Conservation (phyloP, 495 filamentous ascomycete genomes). For the Glonium stellatum region DNA sequence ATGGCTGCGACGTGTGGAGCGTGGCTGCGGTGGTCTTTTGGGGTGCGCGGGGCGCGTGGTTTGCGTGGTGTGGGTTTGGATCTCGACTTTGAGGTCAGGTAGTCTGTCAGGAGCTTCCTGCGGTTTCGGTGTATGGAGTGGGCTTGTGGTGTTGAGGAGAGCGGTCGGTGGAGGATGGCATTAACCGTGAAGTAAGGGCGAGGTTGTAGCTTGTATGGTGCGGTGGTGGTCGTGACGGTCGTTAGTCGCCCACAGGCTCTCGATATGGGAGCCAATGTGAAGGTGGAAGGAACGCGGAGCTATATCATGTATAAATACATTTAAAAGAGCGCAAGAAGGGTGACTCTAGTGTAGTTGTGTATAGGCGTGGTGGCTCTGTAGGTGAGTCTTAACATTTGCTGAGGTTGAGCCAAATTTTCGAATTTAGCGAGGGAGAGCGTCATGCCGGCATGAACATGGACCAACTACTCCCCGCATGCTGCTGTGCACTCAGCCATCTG, state of each 20-base stretch:
- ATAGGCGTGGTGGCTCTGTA: not conserved
- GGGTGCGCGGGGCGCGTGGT: no score
- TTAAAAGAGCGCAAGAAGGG: not conserved
- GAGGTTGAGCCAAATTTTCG: not conserved
- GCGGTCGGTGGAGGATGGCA: not conserved
- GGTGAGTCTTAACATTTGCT: no score
- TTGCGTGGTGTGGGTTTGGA: no score
- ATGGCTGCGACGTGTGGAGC: no score
- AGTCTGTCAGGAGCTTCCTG: no score
- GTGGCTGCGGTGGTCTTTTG: no score
- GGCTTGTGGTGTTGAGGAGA: no score
- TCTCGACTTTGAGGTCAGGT: no score
- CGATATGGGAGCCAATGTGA: constrained; percentile 21
- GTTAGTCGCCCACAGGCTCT: constrained; percentile 16
- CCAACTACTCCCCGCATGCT: no score
- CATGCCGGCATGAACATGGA: not conserved
- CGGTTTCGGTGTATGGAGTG: no score
- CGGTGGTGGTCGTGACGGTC: constrained; percentile 15
- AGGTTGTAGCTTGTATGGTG: not conserved
- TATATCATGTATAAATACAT: constrained; percentile 3
- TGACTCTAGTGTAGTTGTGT: not conserved
- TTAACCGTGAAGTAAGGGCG: constrained; percentile 2
- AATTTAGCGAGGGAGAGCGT: not conserved
- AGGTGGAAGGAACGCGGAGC: not conserved
- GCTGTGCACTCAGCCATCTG: no score